Base-by-base conservation (phyloP, 495 filamentous ascomycete genomes). In the Penicillium coprophilum region DNA sequence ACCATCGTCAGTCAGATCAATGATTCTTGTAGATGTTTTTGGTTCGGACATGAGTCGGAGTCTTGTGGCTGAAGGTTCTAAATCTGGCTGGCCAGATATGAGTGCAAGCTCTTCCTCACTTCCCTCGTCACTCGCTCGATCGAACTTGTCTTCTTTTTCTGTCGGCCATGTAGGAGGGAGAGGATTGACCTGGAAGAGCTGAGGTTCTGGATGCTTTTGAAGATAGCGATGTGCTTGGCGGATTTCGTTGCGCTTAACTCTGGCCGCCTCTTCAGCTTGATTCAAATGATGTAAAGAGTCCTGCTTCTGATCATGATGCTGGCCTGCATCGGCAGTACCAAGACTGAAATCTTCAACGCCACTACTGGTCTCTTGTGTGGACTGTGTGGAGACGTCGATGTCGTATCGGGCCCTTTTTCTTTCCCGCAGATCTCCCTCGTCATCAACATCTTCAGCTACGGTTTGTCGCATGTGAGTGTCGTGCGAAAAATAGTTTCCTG, bases 381-480 rank as follows among this genome's bases (percentile, higher is more conserved):
- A 65, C 41, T 69, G 63, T 1, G 55, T 59, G 31, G 62, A 58
- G 20, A 48, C 46, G 17, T 70, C 54, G 11, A 46, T 47, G 8
- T 73, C 63, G 31, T 61, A 62, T 17, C 66, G 56, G 12, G 59
- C 54, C 53, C 66, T 61, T 52, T 75, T 73, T 19, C 58, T 66
- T 17, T 60, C 46, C 19, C 54, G 65, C 27, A 53, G 41, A 20
- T 48, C 54, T 15, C 63, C 60, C 21, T 68, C 59, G 13, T 53
- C 55, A 12, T 64, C 58, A 23, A 62, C 56, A 17, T 58, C 47
- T 2, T 50, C 20, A 12, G 28, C 44, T 23, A 65, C 46, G n/a
- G 60, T 54, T 12, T 71, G 55, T 23, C 69, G 71, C 83, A 94
- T 88, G 47, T 84, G 67, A 13, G 61, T 20, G 59, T 97, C 91